Evolutionary conservation across 2,329 filamentous ascomycete species (phyloP), one percentile per base, ranked within the genome.

Genomic region (Penicillium decumbens): DNA sequence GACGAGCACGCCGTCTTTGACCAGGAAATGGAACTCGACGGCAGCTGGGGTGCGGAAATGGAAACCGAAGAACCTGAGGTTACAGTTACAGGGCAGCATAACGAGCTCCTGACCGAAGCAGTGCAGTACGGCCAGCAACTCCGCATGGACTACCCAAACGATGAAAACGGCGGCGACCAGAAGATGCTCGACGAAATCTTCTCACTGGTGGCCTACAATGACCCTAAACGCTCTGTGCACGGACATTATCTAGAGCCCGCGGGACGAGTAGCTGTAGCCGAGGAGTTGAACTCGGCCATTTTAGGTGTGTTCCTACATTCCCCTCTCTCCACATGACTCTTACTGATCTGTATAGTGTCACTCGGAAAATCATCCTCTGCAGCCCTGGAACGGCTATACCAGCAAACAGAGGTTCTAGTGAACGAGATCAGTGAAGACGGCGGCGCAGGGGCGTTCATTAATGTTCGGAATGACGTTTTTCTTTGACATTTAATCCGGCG

Each of bases 211-310:
- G 91, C 91, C 1, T 98, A 97, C 64, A 73, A 81, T 30, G 88
- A 96, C 64, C 88, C 91, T 0, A 77, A 87, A 13, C 82, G 84
- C 58, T 89, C 88, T 54, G 81, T 86, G 51, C 80, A 96, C 50
- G 84, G 85, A 13, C 85, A 89, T 64, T 74, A 96, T 51, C 75
- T 98, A 49, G 88, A 95, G 61, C 77, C 80, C 33, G 81, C 80
- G 45, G 89, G 88, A 1, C 78, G 93, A 38, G 81, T 84, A 15
- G 78, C 82, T 15, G 89, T 97, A 35, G 91, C 91, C 7, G 93
- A 98, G 73, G 91, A 95, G 69, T 76, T 98, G 49, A 97, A 97
- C 70, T 88, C 89, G 53, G 91, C 89, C 41, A 95, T 98, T 61
- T 71, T 98, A 52, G 83, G 90, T 95, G 75, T 74, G 84, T 50